These are phyloP conservation scores for Fusarium stilboides DNA, from an alignment of 2,329 filamentous ascomycete species.

Conservation along the genomic window DNA sequence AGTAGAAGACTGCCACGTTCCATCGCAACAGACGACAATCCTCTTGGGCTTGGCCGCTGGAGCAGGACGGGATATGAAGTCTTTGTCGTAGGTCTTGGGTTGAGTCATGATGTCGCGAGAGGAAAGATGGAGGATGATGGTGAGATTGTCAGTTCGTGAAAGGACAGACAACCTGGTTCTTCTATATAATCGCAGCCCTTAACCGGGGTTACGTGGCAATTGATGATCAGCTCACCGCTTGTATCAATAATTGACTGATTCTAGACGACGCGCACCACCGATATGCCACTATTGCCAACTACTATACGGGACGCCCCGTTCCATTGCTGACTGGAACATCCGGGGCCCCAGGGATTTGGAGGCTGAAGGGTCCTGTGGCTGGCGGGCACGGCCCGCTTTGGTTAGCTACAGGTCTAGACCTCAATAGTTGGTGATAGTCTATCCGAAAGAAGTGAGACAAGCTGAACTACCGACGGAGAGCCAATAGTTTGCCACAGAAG, in stretches of 20 bases:
- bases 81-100: slow-evolving; percentile 15
- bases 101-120: slow-evolving; percentile 3
- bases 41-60: slow-evolving; percentile 16
- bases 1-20: slow-evolving; percentile 49
- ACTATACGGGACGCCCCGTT: background rate
- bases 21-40: slow-evolving; percentile 53
- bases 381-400: background rate
- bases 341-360: background rate
- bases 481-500: too few relatives aligned
- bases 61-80: slow-evolving; percentile 10
- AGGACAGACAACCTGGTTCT: background rate
- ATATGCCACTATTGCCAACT: background rate
- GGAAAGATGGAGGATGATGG: background rate
- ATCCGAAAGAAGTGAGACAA: background rate
- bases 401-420: background rate
- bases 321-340: background rate
- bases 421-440: background rate
- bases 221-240: background rate
- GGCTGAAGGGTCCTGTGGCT: background rate
- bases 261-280: background rate
- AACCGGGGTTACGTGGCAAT: background rate
- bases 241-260: background rate
- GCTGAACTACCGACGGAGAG: too few relatives aligned
- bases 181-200: background rate
- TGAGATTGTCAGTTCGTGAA: background rate